Evolutionary conservation across 192 early-diverging fungal genomes (phyloP).

Genomic region (Phycomyces blakesleeanus): DNA sequence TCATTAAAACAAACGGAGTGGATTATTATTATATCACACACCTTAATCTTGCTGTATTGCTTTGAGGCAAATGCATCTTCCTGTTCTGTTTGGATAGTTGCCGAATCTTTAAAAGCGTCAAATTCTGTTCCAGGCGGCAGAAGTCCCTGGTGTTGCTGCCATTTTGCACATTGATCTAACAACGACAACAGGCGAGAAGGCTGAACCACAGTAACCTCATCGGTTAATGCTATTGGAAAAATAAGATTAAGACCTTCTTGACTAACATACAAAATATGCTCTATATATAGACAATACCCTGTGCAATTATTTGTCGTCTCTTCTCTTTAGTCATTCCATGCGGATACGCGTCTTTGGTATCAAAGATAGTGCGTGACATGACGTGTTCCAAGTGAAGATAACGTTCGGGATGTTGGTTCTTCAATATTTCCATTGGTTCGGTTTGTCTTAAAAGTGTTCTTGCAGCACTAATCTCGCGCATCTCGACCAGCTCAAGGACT

Average conservation of each 20-base stretch:
- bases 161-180: slow-evolving; percentile 83
- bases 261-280: too few species aligned
- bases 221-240: slow-evolving; percentile 39
- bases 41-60: slow-evolving; percentile 79
- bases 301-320: slow-evolving; percentile 74
- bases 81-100: slow-evolving; percentile 53
- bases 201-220: slow-evolving; percentile 71
- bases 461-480: slow-evolving; percentile 80
- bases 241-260: background rate
- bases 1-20: background rate
- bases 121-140: slow-evolving; percentile 63
- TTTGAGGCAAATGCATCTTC: slow-evolving; percentile 69
- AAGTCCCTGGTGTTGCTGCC: slow-evolving; percentile 82
- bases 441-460: slow-evolving; percentile 87
- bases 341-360: slow-evolving; percentile 70
- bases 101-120: slow-evolving; percentile 77
- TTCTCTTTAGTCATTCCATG: slow-evolving; percentile 65
- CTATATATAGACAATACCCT: slow-evolving; percentile 34
- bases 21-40: slow-evolving; percentile 15
- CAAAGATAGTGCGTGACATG: slow-evolving; percentile 64
- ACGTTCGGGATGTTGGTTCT: slow-evolving; percentile 74
- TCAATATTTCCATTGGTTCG: slow-evolving; percentile 84
- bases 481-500: slow-evolving; percentile 82
- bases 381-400: slow-evolving; percentile 84
- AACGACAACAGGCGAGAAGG: slow-evolving; percentile 80